Conservation (phyloP, 306 rosid species). For the Herpetospermum pedunculosum region DNA sequence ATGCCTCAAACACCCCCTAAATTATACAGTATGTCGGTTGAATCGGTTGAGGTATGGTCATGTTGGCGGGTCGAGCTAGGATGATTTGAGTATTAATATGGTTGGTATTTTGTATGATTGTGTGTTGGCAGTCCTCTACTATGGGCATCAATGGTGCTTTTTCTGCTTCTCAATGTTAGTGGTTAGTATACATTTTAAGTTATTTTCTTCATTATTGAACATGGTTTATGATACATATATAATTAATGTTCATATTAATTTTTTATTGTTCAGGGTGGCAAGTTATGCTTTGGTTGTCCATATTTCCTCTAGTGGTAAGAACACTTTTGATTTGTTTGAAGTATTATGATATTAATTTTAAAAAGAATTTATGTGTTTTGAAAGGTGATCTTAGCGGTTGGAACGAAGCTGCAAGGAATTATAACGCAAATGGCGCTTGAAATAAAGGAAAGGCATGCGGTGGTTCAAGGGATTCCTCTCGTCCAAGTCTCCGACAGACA, state of each 20-base stretch:
- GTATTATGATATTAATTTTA: too few species aligned
- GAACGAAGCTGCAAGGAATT: conserved; percentile 86
- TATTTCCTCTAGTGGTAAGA: conserved; percentile 67
- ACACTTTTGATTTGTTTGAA: too few species aligned
- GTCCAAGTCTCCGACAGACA: conserved; percentile 88
- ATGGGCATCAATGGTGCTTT: conserved; percentile 76
- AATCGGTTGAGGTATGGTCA: too few species aligned
- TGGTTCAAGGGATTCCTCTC: conserved; percentile 94
- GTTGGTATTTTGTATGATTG: neutral
- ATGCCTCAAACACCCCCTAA: too few species aligned
- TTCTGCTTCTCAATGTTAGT: conserved; percentile 70
- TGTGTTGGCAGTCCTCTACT: conserved; percentile 68
- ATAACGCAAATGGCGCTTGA: conserved; percentile 87
- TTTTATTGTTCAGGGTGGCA: conserved; percentile 60
- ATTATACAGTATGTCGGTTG: too few species aligned
- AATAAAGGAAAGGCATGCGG: conserved; percentile 77
- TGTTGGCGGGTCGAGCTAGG: too few species aligned
- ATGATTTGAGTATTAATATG: too few species aligned
- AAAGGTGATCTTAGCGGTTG: conserved; percentile 84
- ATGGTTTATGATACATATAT: too few species aligned
- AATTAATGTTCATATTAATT: too few species aligned
- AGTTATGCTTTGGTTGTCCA: conserved; percentile 48
- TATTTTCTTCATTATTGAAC: neutral
- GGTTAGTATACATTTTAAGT: conserved; percentile 38
- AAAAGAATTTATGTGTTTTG: neutral